Evolutionary conservation across 164 flowering plant genomes (phyloP), one percentile per base, ranked within the genome.

Genomic region (Nymphaea thermarum): DNA sequence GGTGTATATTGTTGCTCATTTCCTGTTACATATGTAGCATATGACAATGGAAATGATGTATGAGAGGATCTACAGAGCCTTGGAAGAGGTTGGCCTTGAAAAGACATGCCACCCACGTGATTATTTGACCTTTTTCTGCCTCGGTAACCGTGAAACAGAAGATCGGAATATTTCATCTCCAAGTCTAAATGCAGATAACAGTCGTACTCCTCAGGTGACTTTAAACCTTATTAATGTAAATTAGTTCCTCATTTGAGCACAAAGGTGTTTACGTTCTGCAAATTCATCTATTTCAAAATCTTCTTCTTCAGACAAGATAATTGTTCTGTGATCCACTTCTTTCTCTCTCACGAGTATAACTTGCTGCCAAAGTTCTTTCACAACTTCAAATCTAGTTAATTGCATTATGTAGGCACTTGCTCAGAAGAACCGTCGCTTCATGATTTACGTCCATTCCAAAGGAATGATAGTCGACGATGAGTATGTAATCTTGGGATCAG

Each of bases 31-130:
- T 53, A 41, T 18, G 81, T 85, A 94, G 99, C 73, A 91, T 67
- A 90, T 90, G 71, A 94, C 97, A 36, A 94, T 94, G 97, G 96
- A 94, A 87, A 94, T 94, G 97, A 94, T 94, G 98, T 94, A 94
- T 61, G 92, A 91, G 76, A 89, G 87, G 0, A 79, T 93, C 42
- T 86, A 87, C 76, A 88, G 83, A 78, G 97, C 97, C 68, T 75
- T 94, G 57, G 89, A 81, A 67, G 98, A 94, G 78, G 91, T 77
- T 68, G 98, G 99, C 42, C 95, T 91, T 66, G 96, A 94, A 79
- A 83, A 77, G 43, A 80, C 86, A 67, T 88, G 73, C 62, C 68
- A 72, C 11, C 97, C 97, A 5, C 88, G 88, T 74, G 97, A 94
- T 75, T 94, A 80, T 70, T 77, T 94, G 76, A 91, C 89, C 78